Percentiles rank a stretch among this genome's conserved stretches.
Evolutionary conservation across 2,329 filamentous ascomycete species (phyloP).

Genomic region (Neofusicoccum kwambonambiense): DNA sequence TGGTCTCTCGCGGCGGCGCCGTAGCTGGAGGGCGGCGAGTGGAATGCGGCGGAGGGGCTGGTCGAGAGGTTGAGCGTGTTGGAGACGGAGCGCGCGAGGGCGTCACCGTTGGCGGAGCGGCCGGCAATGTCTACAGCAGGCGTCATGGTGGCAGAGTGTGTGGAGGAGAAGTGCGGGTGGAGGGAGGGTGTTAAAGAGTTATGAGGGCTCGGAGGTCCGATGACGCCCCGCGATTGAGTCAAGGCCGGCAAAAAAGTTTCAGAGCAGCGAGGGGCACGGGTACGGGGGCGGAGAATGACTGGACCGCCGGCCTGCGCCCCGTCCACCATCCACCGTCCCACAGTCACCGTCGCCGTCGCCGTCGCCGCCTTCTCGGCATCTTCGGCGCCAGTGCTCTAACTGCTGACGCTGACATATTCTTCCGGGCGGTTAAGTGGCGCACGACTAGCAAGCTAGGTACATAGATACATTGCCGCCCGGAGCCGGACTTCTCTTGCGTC

Average conservation of each 20-base stretch:
- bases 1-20: constrained; percentile 23
- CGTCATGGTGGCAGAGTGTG: constrained; percentile 28
- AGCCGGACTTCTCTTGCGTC: not conserved
- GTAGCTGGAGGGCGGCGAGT: constrained; percentile 69
- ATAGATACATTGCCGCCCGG: not conserved
- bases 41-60: constrained; percentile 73
- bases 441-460: not conserved
- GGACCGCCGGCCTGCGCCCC: constrained; percentile 6
- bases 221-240: not conserved
- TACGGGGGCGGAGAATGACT: too few relatives aligned
- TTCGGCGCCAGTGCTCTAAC: not conserved
- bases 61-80: constrained; percentile 68
- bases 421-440: not conserved
- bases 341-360: too few relatives aligned
- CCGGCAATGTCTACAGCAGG: constrained; percentile 38
- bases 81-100: constrained; percentile 49
- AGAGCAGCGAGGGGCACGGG: too few relatives aligned
- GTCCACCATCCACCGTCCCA: not conserved
- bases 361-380: not conserved
- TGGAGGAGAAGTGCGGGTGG: not conserved
- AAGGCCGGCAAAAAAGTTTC: constrained; percentile 9
- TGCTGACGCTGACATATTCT: not conserved
- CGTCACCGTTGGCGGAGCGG: constrained; percentile 21
- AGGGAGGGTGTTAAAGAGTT: not conserved
- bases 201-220: not conserved